Percentiles rank a stretch among this genome's conserved stretches.
phyloP scores from a whole-genome alignment of 163 green algal genomes.

The Prototheca cutis region DNA sequence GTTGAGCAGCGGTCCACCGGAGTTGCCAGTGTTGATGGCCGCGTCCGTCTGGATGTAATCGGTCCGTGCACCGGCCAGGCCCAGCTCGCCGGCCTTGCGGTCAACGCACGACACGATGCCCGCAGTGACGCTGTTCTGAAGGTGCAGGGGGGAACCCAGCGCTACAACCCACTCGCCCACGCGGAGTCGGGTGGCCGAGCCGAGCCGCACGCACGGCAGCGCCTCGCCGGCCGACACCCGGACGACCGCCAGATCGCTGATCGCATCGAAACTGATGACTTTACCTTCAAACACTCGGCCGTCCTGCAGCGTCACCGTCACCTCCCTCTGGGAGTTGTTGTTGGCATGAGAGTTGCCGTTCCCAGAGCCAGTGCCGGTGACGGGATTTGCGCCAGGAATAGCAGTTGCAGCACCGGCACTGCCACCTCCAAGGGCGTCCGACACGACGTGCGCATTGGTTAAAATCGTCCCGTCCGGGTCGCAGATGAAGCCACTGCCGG shows the following conservation, averaged over 20 bases:
- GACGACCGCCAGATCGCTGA: slow-evolving; percentile 59
- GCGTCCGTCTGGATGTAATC: slow-evolving; percentile 86
- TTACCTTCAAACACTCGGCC: slow-evolving; percentile 53
- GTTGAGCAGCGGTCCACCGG: slow-evolving; percentile 73
- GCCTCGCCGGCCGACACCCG: slow-evolving; percentile 22
- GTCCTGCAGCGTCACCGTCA: slow-evolving; percentile 53
- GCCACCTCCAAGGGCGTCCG: slow-evolving; percentile 15
- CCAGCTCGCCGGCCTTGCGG: slow-evolving; percentile 57
- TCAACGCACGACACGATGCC: slow-evolving; percentile 75
- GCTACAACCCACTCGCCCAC: slow-evolving; percentile 81
- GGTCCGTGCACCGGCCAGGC: slow-evolving; percentile 42
- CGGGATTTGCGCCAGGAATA: too few relatives aligned
- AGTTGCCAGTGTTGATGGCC: slow-evolving; percentile 54
- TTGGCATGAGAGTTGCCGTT: too few relatives aligned
- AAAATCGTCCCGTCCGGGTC: slow-evolving; percentile 40
- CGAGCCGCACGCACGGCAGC: slow-evolving; percentile 41
- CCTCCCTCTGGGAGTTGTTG: background rate
- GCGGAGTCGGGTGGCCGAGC: slow-evolving; percentile 29
- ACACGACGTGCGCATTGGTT: slow-evolving; percentile 63
- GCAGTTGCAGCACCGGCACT: too few relatives aligned
- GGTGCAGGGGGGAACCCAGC: slow-evolving; percentile 67
- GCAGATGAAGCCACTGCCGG: slow-evolving; percentile 54
- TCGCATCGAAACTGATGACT: slow-evolving; percentile 44
- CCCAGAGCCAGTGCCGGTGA: too few relatives aligned
- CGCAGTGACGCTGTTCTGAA: slow-evolving; percentile 74